Evolutionary conservation across 1,284 basidiomycete genomes (phyloP), one percentile per base, ranked within the genome.

Genomic region (Psilocybe mexicana): DNA sequence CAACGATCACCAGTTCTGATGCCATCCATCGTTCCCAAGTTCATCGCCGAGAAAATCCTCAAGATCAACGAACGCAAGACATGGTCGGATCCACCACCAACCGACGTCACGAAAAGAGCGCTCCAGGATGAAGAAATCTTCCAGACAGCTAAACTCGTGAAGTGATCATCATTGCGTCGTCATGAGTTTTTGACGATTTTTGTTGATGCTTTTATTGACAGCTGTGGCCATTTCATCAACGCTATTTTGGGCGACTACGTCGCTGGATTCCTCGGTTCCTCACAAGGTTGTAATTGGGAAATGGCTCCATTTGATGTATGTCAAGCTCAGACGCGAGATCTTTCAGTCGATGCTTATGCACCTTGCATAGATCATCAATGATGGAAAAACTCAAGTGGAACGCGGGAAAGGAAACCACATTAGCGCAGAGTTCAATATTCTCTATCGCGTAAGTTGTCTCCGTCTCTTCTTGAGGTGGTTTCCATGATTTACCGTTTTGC

Each of bases 41-140:
- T 77, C 64, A 79, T 86, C 60, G 82, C 80, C 4, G 70, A 78
- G 18, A 79, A 72, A 60, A 72, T 87, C 8, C 70, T 84, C 35
- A 76, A 79, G 62, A 80, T 84, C 62, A 84, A 84, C 66, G 81
- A 84, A 65, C 66, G 71, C 7, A 69, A 72, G 33, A 61, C 54
- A 8, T 79, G 77, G 77, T 69, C 67, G 0, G 70, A 76, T 55
- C 73, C 74, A 11, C 73, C 72, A n/a, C 74, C 74, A 0, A 52
- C 60, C 3, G 77, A 77, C 51, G 63, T 70, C 0, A 63, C 62
- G 3, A 54, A 48, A 8, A 44, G 58, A 30, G 61, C 61, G n/a
- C 24, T 55, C 24, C 80, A 82, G 61, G 82, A 84, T 61, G 77
- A 82, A 57, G 76, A 82, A 47, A 76, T 86, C n/a, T 86, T 85